These are phyloP conservation scores for Podila minutissima DNA, from an alignment of 192 early-diverging fungal species.

Conservation along the genomic window DNA sequence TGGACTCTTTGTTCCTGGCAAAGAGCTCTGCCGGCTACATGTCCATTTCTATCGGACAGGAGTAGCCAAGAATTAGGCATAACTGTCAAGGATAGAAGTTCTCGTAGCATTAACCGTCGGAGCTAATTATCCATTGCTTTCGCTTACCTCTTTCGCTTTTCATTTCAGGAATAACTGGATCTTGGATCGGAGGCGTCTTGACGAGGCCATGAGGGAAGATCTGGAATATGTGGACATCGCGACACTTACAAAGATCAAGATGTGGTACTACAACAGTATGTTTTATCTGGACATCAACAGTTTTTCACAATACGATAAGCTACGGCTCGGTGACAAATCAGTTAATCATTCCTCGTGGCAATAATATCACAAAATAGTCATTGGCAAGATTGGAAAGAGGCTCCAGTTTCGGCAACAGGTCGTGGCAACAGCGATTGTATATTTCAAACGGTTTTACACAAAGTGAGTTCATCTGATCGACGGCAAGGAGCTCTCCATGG, in stretches of 20 bases:
- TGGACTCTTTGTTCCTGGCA: not conserved
- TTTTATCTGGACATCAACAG: not conserved
- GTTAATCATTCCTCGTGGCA: not conserved
- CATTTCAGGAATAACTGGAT: constrained; percentile 67
- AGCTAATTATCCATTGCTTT: not conserved
- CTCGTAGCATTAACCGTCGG: not conserved
- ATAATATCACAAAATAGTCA: constrained; percentile 62
- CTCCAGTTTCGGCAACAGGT: constrained; percentile 83
- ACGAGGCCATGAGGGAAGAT: constrained; percentile 63
- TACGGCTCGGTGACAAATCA: not conserved
- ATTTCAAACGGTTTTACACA: constrained; percentile 91
- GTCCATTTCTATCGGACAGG: not conserved
- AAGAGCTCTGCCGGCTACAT: not conserved
- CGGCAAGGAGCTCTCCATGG: too few species aligned
- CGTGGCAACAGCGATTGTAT: constrained; percentile 84
- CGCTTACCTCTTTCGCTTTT: not conserved
- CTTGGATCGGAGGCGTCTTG: constrained; percentile 60
- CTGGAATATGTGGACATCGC: constrained; percentile 59
- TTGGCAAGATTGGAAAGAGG: constrained; percentile 76
- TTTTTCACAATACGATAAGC: not conserved
- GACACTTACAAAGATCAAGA: constrained; percentile 67
- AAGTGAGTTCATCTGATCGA: constrained; percentile 61
- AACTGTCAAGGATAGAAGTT: not conserved
- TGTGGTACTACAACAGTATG: constrained; percentile 73
- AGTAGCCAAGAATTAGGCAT: not conserved